Conservation (phyloP, 108 stramenopile genomes). For the Discostella pseudostelligera region DNA sequence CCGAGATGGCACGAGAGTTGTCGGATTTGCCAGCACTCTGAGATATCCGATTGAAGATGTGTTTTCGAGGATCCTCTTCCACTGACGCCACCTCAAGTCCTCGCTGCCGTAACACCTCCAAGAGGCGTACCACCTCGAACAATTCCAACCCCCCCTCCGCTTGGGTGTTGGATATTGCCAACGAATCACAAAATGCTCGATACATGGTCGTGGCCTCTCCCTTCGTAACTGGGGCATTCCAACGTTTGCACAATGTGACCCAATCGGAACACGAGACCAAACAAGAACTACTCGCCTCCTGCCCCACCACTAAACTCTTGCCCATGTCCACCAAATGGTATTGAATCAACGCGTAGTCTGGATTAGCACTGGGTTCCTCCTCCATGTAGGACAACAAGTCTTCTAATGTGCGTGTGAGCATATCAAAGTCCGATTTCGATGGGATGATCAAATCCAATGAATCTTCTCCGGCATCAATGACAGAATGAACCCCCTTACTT, state of each 20-base stretch:
- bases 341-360: conserved; percentile 41
- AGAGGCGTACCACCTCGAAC: conserved; percentile 16
- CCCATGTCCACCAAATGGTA: conserved; percentile 69
- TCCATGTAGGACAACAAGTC: conserved; percentile 50
- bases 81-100: background rate
- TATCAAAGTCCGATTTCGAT: conserved; percentile 43
- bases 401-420: conserved; percentile 51
- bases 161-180: conserved; percentile 8
- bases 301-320: conserved; percentile 27
- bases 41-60: conserved; percentile 27
- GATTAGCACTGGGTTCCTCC: conserved; percentile 31
- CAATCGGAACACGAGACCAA: conserved; percentile 47
- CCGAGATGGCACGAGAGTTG: conserved; percentile 41
- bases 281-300: background rate
- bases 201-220: conserved; percentile 26
- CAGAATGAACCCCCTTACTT: background rate
- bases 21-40: conserved; percentile 12
- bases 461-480: conserved; percentile 49
- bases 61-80: conserved; percentile 25
- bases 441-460: conserved; percentile 73
- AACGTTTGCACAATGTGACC: conserved; percentile 52
- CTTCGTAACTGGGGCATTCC: conserved; percentile 55
- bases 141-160: conserved; percentile 29
- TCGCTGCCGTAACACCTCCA: conserved; percentile 25
- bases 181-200: conserved; percentile 24